Conservation (phyloP, 2,329 filamentous ascomycete species). For the Westerdykella aurantiaca region DNA sequence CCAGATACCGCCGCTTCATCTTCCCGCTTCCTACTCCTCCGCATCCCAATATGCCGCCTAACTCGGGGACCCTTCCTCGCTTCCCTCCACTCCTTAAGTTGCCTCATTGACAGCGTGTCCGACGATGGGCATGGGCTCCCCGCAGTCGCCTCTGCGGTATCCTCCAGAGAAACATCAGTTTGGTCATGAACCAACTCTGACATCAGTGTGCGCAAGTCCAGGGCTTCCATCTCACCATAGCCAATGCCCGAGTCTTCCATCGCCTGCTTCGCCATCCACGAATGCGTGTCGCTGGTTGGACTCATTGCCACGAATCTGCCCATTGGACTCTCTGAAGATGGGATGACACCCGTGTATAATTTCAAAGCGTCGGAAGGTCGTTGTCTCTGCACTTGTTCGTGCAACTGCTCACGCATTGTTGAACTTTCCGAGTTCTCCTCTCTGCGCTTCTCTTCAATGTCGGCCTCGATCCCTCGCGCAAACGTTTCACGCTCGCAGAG, state of each 20-base stretch:
- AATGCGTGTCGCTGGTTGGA: slow-evolving; percentile 12
- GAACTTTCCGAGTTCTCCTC: not conserved
- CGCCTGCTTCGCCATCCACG: slow-evolving; percentile 9
- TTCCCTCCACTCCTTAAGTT: slow-evolving; percentile 11
- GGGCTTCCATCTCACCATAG: slow-evolving; percentile 15
- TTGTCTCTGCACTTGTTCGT: slow-evolving; percentile 11
- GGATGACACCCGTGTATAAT: slow-evolving; percentile 28
- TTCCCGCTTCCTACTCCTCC: slow-evolving; percentile 6
- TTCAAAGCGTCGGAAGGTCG: slow-evolving; percentile 27
- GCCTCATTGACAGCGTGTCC: slow-evolving; percentile 21
- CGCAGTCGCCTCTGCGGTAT: slow-evolving; percentile 7
- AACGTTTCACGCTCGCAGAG: slow-evolving; percentile 10
- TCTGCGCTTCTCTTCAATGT: not conserved
- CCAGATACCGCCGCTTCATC: slow-evolving; percentile 4
- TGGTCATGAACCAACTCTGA: slow-evolving; percentile 18
- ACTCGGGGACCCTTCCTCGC: slow-evolving; percentile 11
- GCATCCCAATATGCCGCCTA: slow-evolving; percentile 19
- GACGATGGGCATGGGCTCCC: slow-evolving; percentile 30
- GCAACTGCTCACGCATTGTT: too few relatives aligned
- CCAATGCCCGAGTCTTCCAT: slow-evolving; percentile 7
- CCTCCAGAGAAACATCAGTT: slow-evolving; percentile 6
- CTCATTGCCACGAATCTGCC: slow-evolving; percentile 18
- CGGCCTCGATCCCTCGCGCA: not conserved
- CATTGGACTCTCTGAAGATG: slow-evolving; percentile 26
- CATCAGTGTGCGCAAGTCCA: slow-evolving; percentile 21